Evolutionary conservation across 2,329 filamentous ascomycete genomes (phyloP).

Genomic region (Fusarium anguioides): DNA sequence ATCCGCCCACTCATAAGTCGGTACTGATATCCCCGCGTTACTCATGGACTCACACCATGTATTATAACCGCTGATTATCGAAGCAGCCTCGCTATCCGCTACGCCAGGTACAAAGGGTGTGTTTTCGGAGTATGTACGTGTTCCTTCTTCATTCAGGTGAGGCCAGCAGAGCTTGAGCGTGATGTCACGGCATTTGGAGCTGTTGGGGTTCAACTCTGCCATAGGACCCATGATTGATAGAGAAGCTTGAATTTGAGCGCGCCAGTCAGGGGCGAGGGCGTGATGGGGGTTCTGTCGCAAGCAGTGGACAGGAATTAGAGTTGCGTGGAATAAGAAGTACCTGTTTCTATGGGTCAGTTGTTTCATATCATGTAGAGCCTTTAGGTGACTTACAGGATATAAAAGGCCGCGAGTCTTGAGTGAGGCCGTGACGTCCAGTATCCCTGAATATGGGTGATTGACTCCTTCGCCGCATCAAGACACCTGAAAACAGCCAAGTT

Average conservation of each 20-base stretch:
- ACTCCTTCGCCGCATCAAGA: constrained; percentile 27
- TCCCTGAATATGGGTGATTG: constrained; percentile 8
- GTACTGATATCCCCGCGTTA: constrained; percentile 13
- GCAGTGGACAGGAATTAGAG: constrained; percentile 29
- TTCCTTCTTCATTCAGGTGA: constrained; percentile 20
- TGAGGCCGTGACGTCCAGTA: constrained; percentile 27
- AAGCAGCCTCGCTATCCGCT: constrained; percentile 31
- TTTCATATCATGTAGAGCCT: rapidly evolving
- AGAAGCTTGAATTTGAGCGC: constrained; percentile 30
- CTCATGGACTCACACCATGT: constrained; percentile 36
- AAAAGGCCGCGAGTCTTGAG: constrained; percentile 26
- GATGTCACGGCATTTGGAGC: constrained; percentile 36
- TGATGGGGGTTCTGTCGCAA: constrained; percentile 23
- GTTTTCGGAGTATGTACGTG: constrained; percentile 14
- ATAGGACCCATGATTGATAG: constrained; percentile 31
- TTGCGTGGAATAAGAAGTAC: constrained; percentile 30
- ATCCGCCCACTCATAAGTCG: constrained; percentile 32
- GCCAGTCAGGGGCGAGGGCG: constrained; percentile 21
- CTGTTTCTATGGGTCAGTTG: background rate
- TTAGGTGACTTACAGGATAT: constrained; percentile 18
- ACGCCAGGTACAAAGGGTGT: constrained; percentile 14
- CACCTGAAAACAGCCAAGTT: constrained; percentile 26
- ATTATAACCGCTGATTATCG: constrained; percentile 33
- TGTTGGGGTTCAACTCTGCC: constrained; percentile 34
- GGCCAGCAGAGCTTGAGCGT: constrained; percentile 37